These are phyloP conservation scores for Ustilago crameri DNA, from an alignment of 1,284 basidiomycete species.

Conservation along the genomic window DNA sequence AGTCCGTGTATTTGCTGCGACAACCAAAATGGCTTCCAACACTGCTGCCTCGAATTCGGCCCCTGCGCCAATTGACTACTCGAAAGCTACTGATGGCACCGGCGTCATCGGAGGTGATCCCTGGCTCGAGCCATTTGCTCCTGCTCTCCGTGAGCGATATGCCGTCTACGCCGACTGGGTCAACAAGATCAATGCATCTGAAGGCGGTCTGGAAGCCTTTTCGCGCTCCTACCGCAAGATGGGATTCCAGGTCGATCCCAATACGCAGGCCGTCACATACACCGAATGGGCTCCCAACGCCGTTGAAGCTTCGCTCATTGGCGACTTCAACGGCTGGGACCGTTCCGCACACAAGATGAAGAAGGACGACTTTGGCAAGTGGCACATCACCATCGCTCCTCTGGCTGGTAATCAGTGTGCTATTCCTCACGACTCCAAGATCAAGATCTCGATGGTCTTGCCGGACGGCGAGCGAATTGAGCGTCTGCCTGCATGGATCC, in stretches of 20 bases:
- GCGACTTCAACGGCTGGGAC: slow-evolving; percentile 95
- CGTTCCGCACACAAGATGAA: slow-evolving; percentile 82
- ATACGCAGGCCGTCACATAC: slow-evolving; percentile 81
- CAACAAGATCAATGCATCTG: slow-evolving; percentile 49
- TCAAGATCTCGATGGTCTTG: slow-evolving; percentile 79
- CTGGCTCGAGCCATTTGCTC: slow-evolving; percentile 63
- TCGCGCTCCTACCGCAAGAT: slow-evolving; percentile 86
- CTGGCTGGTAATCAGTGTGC: slow-evolving; percentile 73
- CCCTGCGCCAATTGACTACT: slow-evolving; percentile 50
- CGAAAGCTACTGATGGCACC: slow-evolving; percentile 61
- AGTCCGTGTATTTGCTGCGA: background rate
- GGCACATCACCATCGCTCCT: slow-evolving; percentile 85
- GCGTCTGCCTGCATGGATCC: slow-evolving; percentile 91
- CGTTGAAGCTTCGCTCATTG: slow-evolving; percentile 82
- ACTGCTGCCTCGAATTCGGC: slow-evolving; percentile 18
- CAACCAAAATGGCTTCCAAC: slow-evolving; percentile 14
- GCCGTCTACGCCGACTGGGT: slow-evolving; percentile 53
- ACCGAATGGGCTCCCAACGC: slow-evolving; percentile 97
- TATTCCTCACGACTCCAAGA: slow-evolving; percentile 92
- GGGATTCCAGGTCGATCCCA: slow-evolving; percentile 79
- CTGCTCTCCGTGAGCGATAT: slow-evolving; percentile 54
- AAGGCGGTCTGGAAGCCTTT: slow-evolving; percentile 82
- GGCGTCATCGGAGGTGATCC: slow-evolving; percentile 60
- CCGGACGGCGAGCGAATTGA: slow-evolving; percentile 83
- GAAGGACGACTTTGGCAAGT: slow-evolving; percentile 89